phyloP scores from a whole-genome alignment of 1,139 yeast species.

The Magnusiomyces fungicola region DNA sequence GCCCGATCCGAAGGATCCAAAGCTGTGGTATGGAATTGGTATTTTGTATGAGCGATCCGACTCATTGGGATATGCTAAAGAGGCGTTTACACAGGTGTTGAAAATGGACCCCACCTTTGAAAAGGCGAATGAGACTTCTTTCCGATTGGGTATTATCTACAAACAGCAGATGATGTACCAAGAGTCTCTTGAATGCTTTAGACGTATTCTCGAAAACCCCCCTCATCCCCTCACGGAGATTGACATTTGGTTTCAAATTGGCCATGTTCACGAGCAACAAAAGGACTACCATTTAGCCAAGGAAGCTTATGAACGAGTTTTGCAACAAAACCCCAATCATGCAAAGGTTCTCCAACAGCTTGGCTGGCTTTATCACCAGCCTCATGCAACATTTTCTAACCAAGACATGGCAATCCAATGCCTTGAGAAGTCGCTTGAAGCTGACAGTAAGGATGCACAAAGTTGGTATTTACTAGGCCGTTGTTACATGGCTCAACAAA shows the following conservation, averaged over 20 bases:
- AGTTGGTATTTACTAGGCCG: constrained; percentile 96
- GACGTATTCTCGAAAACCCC: constrained; percentile 81
- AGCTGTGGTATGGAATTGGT: constrained; percentile 97
- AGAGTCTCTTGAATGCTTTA: constrained; percentile 88
- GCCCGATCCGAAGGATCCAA: constrained; percentile 92
- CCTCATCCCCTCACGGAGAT: constrained; percentile 95
- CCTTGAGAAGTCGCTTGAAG: constrained; percentile 77
- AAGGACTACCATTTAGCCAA: constrained; percentile 87
- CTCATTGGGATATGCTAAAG: constrained; percentile 93
- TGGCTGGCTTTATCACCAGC: constrained; percentile 92
- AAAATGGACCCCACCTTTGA: constrained; percentile 95
- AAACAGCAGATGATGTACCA: constrained; percentile 86
- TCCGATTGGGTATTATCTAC: constrained; percentile 93
- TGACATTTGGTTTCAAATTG: constrained; percentile 98
- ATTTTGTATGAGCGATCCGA: constrained; percentile 94
- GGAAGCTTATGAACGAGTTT: constrained; percentile 90
- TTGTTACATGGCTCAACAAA: constrained; percentile 93
- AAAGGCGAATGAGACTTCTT: constrained; percentile 92
- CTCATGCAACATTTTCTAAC: constrained; percentile 62
- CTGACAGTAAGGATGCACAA: constrained; percentile 87
- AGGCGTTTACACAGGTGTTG: constrained; percentile 91
- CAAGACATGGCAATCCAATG: constrained; percentile 77
- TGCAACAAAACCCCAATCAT: constrained; percentile 85
- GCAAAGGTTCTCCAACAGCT: constrained; percentile 93
- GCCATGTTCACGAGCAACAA: constrained; percentile 90